A percentile compares a stretch with the other conserved stretches of the same genome.
Evolutionary conservation across 2,329 filamentous ascomycete genomes (phyloP).

Genomic region (Phymatotrichopsis omnivora): DNA sequence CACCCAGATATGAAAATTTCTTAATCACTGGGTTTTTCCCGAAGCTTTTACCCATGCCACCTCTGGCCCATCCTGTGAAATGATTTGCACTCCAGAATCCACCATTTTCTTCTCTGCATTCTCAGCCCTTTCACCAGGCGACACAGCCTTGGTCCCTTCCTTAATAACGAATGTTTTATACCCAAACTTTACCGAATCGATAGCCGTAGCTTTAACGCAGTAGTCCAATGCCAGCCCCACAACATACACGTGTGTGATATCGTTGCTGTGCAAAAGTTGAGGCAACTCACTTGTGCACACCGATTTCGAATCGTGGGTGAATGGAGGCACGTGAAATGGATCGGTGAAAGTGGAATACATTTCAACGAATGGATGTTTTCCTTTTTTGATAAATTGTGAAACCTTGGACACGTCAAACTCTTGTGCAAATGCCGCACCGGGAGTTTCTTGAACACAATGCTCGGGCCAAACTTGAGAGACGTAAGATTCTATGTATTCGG

Average conservation of each 20-base stretch:
- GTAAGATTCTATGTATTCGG: too few relatives aligned
- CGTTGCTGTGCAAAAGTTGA: conserved; percentile 44
- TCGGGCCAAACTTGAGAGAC: conserved; percentile 69
- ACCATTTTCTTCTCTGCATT: conserved; percentile 46
- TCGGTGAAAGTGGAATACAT: conserved; percentile 93
- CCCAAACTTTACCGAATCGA: conserved; percentile 65
- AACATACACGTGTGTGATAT: conserved; percentile 69
- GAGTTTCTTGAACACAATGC: conserved; percentile 71
- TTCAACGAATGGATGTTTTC: conserved; percentile 61
- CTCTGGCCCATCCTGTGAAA: conserved; percentile 48
- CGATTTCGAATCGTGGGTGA: conserved; percentile 33
- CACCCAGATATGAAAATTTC: too few relatives aligned
- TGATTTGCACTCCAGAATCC: conserved; percentile 50
- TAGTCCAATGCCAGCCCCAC: conserved; percentile 82
- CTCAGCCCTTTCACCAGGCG: conserved; percentile 44
- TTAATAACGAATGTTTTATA: conserved; percentile 67
- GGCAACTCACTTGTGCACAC: conserved; percentile 48
- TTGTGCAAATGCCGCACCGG: conserved; percentile 61
- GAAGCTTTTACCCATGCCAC: conserved; percentile 45
- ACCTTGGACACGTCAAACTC: conserved; percentile 54
- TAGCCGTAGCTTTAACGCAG: conserved; percentile 73
- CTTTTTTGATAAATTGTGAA: conserved; percentile 67
- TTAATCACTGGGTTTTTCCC: too few relatives aligned
- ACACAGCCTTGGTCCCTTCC: conserved; percentile 67
- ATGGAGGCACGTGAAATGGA: conserved; percentile 47